phyloP scores from a whole-genome alignment of 192 early-diverging fungal species.

The Coemansia sp. region DNA sequence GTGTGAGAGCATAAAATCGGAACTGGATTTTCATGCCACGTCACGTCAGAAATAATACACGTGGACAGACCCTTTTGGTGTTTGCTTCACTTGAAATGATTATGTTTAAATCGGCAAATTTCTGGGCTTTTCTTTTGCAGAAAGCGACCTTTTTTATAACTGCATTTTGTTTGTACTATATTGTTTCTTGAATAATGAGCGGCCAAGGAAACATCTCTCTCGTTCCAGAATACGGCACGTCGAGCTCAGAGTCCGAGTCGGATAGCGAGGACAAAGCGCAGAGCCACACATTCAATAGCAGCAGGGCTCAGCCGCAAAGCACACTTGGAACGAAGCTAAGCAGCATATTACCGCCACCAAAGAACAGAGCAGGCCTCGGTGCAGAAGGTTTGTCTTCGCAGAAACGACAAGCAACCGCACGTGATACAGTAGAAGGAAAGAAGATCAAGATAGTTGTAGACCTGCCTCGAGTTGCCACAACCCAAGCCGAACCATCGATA shows the following conservation, averaged over 20 bases:
- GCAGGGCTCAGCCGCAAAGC: not conserved
- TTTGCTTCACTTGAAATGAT: not conserved
- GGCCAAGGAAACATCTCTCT: conserved; percentile 20
- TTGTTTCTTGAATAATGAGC: conserved; percentile 9
- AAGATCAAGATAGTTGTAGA: conserved; percentile 35
- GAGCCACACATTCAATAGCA: not conserved
- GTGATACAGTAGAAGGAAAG: not conserved
- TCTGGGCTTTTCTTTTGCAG: too few relatives aligned
- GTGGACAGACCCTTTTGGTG: conserved; percentile 2
- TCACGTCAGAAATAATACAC: not conserved
- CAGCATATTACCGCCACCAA: conserved; percentile 38
- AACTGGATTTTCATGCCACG: not conserved
- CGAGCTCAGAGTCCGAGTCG: conserved; percentile 28
- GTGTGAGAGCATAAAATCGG: not conserved
- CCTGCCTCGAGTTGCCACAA: conserved; percentile 9
- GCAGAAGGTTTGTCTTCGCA: not conserved
- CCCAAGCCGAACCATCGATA: not conserved
- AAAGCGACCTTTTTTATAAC: not conserved
- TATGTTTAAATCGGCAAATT: too few relatives aligned
- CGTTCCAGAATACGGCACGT: conserved; percentile 39
- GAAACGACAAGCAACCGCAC: not conserved
- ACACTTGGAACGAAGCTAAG: conserved; percentile 25
- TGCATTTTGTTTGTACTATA: conserved; percentile 2
- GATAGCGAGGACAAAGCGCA: conserved; percentile 1
- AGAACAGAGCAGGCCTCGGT: not conserved